Evolutionary conservation across 192 early-diverging fungal genomes (phyloP), one percentile per base, ranked within the genome.

Genomic region (Coemansia sp.): DNA sequence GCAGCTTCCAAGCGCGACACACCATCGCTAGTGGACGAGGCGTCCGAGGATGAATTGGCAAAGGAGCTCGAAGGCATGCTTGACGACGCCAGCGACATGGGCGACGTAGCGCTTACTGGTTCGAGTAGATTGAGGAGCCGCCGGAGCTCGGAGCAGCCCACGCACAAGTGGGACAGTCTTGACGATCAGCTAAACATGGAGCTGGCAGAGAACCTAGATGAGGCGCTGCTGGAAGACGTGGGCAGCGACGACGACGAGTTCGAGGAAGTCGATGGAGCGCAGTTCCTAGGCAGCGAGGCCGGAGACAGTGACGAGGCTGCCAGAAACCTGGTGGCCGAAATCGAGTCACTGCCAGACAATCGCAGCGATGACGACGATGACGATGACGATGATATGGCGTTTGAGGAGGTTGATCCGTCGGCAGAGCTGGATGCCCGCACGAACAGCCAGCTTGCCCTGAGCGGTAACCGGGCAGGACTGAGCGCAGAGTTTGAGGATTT

Each of bases 61-160:
- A 76, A 73, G 60, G 79, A 82, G 49, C 62, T 82, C 5, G 79
- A 82, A 40, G 79, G 68, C 7, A 73, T 76, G 65, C 60, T 82
- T 11, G 62, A 65, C 54, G 70, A 81, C 14, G 68, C n/a, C 49
- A 71, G 68, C 22, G 67, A 82, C 56, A 53, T 39, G 29, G 70
- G 59, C 4, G 73, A 61, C 29, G 53, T 35, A 14, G n/a, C 27
- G 42, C 29, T 57, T 7, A 46, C 57, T 5, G 36, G 35, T 4
- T n/a, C 62, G 8, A 42, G 38, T 11, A 35, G 60, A 12, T 38
- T 17, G 11, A 14, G 14, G 10, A 59, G 59, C 20, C 66, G 71
- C 17, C 37, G 47, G 9, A 47, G 46, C 31, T 68, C 71, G 15
- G 24, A 37, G 15, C 59, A 42, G 14, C 36, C 29, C 2, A 24